Evolutionary conservation across 2,329 filamentous ascomycete genomes (phyloP), one percentile per base, ranked within the genome.

Genomic region (Fonsecaea monophora): DNA sequence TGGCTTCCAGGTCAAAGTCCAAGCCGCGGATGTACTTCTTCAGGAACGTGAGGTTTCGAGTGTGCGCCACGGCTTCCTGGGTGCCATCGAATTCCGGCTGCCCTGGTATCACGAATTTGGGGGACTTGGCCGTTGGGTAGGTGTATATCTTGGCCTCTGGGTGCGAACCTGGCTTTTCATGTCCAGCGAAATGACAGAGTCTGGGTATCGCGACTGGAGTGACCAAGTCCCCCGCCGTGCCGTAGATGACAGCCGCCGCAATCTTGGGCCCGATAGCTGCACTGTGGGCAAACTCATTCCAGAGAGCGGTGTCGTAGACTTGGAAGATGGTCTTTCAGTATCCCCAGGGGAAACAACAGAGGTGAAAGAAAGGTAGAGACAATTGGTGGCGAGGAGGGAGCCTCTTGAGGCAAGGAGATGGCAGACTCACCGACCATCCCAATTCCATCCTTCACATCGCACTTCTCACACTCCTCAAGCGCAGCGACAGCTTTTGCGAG

Each of bases 1-100:
- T 88, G 1, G 84, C 83, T 74, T 94, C 91, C 8, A 94, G 84
- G 70, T 93, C 89, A 73, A 93, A 92, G 68, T 83, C 85, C 0
- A 90, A 90, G 0, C 90, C 91, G 0, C 80, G 79, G 2, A 90
- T 78, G 1, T 84, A 78, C 4, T 83, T 83, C 73, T 92, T 92
- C 7, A 93, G 73, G 69, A 91, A 91, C 0, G 82, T 78, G 2
- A 92, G 77, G 62, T 82, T 88, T 1, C 90, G 84, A 0, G 89
- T 90, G 74, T 93, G 90, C 0, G 88, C 83, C 0, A 92, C 80
- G 0, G 84, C 81, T 37, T 88, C 89, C 0, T 83, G 78, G 4
- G 81, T 76, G 66, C 84, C 81, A 65, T 84, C 78, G 76, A 87
- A 90, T 65, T 82, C 76, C 0, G 72, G 55, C 50, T 84, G 80